These are phyloP conservation scores for Sungouiella blattae DNA, from an alignment of 805 yeast genomes.

Conservation along the genomic window DNA sequence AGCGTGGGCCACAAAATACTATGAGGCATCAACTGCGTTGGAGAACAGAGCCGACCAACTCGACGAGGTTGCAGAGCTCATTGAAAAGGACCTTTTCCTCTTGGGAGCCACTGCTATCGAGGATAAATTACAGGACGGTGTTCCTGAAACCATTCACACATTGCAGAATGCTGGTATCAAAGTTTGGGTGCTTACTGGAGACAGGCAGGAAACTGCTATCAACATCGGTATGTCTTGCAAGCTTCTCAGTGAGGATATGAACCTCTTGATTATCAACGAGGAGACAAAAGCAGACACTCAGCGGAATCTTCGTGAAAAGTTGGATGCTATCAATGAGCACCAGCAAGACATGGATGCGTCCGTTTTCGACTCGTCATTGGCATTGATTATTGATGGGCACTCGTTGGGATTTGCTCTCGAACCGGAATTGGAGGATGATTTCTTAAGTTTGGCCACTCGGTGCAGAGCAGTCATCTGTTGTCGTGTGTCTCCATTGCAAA, in stretches of 20 bases:
- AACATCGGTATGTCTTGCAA: conserved; percentile 98
- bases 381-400: conserved; percentile 91
- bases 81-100: conserved; percentile 74
- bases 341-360: conserved; percentile 64
- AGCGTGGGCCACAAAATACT: conserved; percentile 63
- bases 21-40: conserved; percentile 79
- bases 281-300: conserved; percentile 74
- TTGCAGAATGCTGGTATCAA: conserved; percentile 96
- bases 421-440: conserved; percentile 68
- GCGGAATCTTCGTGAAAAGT: conserved; percentile 68
- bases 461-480: conserved; percentile 98
- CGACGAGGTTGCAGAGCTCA: conserved; percentile 85
- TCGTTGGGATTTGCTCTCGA: conserved; percentile 86
- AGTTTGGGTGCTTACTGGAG: conserved; percentile 98
- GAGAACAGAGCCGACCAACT: conserved; percentile 69
- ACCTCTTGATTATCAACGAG: conserved; percentile 83
- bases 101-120: conserved; percentile 98
- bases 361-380: conserved; percentile 60
- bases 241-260: conserved; percentile 93
- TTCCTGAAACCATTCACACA: conserved; percentile 94
- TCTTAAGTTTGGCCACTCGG: conserved; percentile 73
- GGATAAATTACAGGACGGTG: conserved; percentile 96
- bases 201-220: conserved; percentile 97
- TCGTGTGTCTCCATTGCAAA: conserved; percentile 95
- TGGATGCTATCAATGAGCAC: conserved; percentile 67